These are phyloP conservation scores for Globisporangium nodosum DNA, from an alignment of 352 stramenopile genomes.

Conservation along the genomic window DNA sequence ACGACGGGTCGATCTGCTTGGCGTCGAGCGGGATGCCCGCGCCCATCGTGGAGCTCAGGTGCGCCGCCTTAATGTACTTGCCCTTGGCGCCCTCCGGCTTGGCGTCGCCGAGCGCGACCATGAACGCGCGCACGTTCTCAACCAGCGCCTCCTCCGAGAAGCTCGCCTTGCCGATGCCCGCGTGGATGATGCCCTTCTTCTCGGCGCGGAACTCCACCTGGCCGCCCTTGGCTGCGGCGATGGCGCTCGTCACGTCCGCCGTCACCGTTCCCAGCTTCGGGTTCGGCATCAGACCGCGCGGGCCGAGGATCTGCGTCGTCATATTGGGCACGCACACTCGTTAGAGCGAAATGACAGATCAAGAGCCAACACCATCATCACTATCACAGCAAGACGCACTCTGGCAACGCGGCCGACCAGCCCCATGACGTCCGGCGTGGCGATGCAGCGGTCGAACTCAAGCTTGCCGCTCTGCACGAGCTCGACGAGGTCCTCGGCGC, in stretches of 20 bases:
- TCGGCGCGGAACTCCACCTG: constrained; percentile 88
- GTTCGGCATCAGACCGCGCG: constrained; percentile 97
- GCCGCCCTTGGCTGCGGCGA: constrained; percentile 70
- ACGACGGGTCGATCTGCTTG: constrained; percentile 82
- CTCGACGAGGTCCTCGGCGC: constrained; percentile 88
- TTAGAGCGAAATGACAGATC: not conserved
- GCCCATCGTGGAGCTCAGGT: constrained; percentile 87
- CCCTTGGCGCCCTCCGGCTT: constrained; percentile 92
- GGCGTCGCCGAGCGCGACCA: constrained; percentile 87
- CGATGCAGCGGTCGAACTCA: constrained; percentile 91
- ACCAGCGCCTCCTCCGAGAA: constrained; percentile 88
- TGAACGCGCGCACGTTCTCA: constrained; percentile 90
- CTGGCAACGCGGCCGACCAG: constrained; percentile 90
- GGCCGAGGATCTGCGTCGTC: constrained; percentile 81
- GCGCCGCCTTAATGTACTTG: constrained; percentile 90
- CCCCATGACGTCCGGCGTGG: constrained; percentile 91
- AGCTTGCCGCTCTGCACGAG: constrained; percentile 85
- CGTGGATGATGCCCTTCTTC: constrained; percentile 90
- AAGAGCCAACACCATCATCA: not conserved
- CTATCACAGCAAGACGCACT: constrained; percentile 18
- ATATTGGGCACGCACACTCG: not conserved
- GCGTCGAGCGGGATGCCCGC: constrained; percentile 68
- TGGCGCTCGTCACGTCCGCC: constrained; percentile 81
- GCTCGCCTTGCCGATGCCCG: constrained; percentile 84
- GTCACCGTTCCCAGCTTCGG: constrained; percentile 96